Conservation (phyloP, 2,329 filamentous ascomycete species). For the Microdochium nivale region DNA sequence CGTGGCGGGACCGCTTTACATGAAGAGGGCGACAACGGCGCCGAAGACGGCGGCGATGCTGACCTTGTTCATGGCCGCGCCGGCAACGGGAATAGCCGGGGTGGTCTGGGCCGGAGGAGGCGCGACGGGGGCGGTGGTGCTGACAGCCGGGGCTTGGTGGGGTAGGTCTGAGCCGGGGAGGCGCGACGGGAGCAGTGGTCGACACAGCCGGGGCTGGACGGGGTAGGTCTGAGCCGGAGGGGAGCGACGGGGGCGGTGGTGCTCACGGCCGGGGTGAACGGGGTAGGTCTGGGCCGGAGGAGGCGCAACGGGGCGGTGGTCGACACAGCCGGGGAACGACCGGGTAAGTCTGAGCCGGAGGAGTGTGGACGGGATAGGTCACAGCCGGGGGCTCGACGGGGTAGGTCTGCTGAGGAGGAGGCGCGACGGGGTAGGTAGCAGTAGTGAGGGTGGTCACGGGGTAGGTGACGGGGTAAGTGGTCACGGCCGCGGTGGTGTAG, state of each 20-base stretch:
- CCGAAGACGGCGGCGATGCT: neutral
- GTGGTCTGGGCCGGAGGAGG: neutral
- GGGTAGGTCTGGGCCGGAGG: too few species aligned
- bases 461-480: neutral
- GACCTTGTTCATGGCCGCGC: neutral
- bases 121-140: neutral
- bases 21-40: neutral
- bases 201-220: neutral
- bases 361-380: too few species aligned
- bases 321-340: too few species aligned
- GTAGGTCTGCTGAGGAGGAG: too few species aligned
- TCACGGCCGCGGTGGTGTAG: neutral
- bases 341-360: too few species aligned
- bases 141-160: neutral
- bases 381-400: too few species aligned
- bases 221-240: too few species aligned
- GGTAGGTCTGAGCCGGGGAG: neutral
- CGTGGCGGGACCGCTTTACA: neutral
- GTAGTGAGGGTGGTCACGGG: too few species aligned
- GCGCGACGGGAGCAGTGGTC: neutral
- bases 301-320: too few species aligned
- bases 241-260: too few species aligned
- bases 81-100: neutral
- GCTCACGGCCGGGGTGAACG: too few species aligned
- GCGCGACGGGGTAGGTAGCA: too few species aligned